Evolutionary conservation across 345 rosid species (phyloP).

Genomic region (Passiflora organensis): DNA sequence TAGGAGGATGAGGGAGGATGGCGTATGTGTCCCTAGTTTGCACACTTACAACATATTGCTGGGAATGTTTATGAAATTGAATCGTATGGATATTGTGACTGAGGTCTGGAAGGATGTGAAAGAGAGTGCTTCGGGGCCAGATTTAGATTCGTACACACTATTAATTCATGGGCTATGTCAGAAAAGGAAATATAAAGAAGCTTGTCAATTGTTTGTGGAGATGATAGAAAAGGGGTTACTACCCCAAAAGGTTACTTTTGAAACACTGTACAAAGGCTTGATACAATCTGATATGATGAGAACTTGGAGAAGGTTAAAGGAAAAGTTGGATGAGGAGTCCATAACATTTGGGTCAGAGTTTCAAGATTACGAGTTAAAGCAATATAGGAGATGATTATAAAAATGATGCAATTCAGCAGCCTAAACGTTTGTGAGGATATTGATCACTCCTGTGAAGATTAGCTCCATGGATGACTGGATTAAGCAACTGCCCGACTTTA

Average conservation of each 20-base stretch:
- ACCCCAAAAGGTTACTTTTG: slow-evolving; percentile 83
- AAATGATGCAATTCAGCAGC: not conserved
- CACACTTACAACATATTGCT: slow-evolving; percentile 64
- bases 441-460: too few species aligned
- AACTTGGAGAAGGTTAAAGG: slow-evolving; percentile 91
- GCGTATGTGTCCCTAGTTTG: slow-evolving; percentile 34
- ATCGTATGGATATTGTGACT: slow-evolving; percentile 43
- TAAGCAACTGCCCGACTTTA: too few species aligned
- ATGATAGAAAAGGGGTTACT: slow-evolving; percentile 87
- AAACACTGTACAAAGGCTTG: slow-evolving; percentile 67
- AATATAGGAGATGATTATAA: slow-evolving; percentile 45
- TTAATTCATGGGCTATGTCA: slow-evolving; percentile 66
- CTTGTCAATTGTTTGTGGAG: slow-evolving; percentile 73
- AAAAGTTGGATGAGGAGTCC: slow-evolving; percentile 74
- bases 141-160: slow-evolving; percentile 75
- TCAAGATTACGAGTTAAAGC: slow-evolving; percentile 57
- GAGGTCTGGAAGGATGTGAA: slow-evolving; percentile 77
- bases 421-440: not conserved
- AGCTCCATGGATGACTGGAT: too few species aligned
- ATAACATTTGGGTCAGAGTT: slow-evolving; percentile 71
- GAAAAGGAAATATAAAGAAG: slow-evolving; percentile 64
- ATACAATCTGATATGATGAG: slow-evolving; percentile 83
- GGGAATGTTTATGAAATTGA: slow-evolving; percentile 52
- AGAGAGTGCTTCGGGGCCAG: slow-evolving; percentile 50
- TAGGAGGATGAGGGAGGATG: slow-evolving; percentile 58